These are phyloP conservation scores for Boletus vinaceobasis DNA, from an alignment of 768 basidiomycete species.

Conservation along the genomic window DNA sequence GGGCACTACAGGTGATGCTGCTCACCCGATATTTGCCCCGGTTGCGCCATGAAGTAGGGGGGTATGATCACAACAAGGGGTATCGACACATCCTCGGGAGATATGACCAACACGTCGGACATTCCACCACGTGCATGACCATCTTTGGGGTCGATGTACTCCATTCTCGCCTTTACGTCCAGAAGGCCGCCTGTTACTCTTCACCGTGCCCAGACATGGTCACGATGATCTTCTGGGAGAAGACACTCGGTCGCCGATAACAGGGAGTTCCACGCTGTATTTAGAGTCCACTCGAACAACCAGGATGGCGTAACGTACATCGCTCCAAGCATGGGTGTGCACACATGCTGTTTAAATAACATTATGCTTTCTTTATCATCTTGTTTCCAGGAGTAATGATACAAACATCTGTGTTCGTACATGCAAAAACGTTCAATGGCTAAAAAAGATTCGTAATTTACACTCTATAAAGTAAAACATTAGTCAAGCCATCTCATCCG, in stretches of 20 bases:
- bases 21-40: no score
- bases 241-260: background rate
- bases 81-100: background rate
- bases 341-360: background rate
- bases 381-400: constrained; percentile 12
- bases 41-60: background rate
- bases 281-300: background rate
- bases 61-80: background rate
- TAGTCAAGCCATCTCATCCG: background rate
- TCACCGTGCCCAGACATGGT: background rate
- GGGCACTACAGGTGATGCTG: background rate
- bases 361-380: constrained; percentile 2
- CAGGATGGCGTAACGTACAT: background rate
- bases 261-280: background rate
- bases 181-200: background rate
- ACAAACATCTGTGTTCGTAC: constrained; percentile 21
- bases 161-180: background rate
- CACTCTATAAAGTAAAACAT: constrained; percentile 30
- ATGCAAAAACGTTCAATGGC: constrained; percentile 16
- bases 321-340: background rate
- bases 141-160: background rate
- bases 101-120: no score
- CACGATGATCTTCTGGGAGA: background rate
- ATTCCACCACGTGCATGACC: background rate
- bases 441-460: constrained; percentile 22